Evolutionary conservation across 305 asterid species (phyloP).

Genomic region (Striga hermonthica): DNA sequence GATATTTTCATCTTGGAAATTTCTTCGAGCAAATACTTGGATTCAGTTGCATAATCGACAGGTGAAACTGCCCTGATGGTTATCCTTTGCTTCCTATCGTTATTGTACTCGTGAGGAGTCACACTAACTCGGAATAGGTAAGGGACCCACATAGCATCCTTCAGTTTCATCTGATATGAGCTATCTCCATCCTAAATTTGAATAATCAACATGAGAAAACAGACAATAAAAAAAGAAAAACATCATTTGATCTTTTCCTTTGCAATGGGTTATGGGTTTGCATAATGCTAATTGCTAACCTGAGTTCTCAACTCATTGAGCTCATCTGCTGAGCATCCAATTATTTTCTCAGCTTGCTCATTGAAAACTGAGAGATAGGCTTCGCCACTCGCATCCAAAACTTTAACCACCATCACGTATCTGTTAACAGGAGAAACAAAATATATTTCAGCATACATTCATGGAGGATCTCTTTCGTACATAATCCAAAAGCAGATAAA

Average conservation of each 20-base stretch:
- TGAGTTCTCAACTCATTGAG: conserved; percentile 63
- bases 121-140: conserved; percentile 77
- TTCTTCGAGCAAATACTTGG: conserved; percentile 64
- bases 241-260: not conserved
- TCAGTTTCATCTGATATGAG: conserved; percentile 56
- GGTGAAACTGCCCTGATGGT: conserved; percentile 62
- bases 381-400: conserved; percentile 84
- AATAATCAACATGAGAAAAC: not conserved
- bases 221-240: not conserved
- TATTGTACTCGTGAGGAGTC: conserved; percentile 58
- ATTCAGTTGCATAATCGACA: conserved; percentile 73
- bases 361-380: conserved; percentile 71
- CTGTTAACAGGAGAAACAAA: conserved; percentile 34
- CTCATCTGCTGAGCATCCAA: conserved; percentile 83
- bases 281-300: conserved; percentile 33
- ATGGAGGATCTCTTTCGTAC: not conserved
- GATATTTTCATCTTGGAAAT: conserved; percentile 55
- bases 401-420: conserved; percentile 64
- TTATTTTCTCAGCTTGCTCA: conserved; percentile 68
- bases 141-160: conserved; percentile 75
- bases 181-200: conserved; percentile 49
- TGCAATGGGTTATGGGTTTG: not conserved
- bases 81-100: conserved; percentile 80
- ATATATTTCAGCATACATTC: not conserved
- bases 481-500: no score